Evolutionary conservation across 306 rosid genomes (phyloP), one percentile per base, ranked within the genome.

Genomic region (Trichosanthes cucumerina): DNA sequence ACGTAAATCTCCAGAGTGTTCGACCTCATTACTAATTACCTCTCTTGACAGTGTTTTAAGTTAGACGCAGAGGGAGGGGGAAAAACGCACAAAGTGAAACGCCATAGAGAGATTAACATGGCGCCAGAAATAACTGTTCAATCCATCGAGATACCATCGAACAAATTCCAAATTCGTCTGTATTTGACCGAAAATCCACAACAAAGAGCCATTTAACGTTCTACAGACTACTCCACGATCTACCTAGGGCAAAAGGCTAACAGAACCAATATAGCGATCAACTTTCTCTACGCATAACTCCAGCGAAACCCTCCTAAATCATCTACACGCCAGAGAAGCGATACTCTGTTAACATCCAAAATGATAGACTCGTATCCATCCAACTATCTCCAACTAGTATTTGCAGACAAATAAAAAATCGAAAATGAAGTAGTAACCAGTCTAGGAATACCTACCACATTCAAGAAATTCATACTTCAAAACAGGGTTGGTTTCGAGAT

Each of bases 381-480:
- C 57, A 56, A 9, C 7, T 0, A 34, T 26, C 58, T 43, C 24
- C 9, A 11, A 26, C 47, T 57, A 77, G 16, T 18, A 43, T 12
- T 44, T 19, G 65, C 19, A 18, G 47, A 53, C 60, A 62, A 34
- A 1, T 31, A 38, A 54, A 62, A 76, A 78, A 64, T 26, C 81
- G 10, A 41, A 60, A 49, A 84, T 33, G 50, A 23, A 53, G 57
- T 18, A 54, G 36, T n/a, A 23, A 65, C 26, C 10, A 56, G 71
- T 21, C 24, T 6, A 14, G 46, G 33, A 63, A 76, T 3, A 78
- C 75, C 14, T 85, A 93, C 98, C 98, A 66, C 46, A 56, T 81
- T 80, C 74, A 74, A 78, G 85, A 59, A 72, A 64, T 24, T 84
- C 85, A 75, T 8, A 63, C 68, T 81, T 83, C 79, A 54, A 79